Conservation (phyloP, 2,329 filamentous ascomycete species). For the Cyanodermella asteris region DNA sequence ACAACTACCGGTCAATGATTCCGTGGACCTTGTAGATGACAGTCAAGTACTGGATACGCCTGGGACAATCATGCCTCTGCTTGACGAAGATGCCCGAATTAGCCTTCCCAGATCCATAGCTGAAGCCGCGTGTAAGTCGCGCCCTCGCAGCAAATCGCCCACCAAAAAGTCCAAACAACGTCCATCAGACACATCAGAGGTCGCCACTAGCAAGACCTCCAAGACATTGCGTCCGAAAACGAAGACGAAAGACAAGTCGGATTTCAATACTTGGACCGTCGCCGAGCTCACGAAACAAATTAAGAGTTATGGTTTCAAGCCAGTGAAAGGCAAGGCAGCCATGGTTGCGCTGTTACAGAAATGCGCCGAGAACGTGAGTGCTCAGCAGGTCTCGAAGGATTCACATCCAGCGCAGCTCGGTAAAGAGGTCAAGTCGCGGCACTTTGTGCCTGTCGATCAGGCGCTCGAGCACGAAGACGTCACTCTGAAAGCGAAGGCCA, state of each 20-base stretch:
- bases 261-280: slow-evolving; percentile 40
- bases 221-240: no score
- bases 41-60: not conserved
- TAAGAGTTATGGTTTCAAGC: slow-evolving; percentile 47
- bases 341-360: slow-evolving; percentile 50
- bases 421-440: no score
- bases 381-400: not conserved
- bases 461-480: not conserved
- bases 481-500: no score
- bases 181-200: slow-evolving; percentile 2
- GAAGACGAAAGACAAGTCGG: slow-evolving; percentile 21
- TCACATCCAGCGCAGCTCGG: no score
- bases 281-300: slow-evolving; percentile 40
- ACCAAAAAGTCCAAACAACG: slow-evolving; percentile 6
- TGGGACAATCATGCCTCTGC: not conserved
- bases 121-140: slow-evolving; percentile 3
- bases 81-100: not conserved
- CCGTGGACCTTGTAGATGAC: not conserved
- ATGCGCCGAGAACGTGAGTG: slow-evolving; percentile 34
- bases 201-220: no score
- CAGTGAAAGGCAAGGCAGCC: slow-evolving; percentile 41
- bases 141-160: slow-evolving; percentile 5
- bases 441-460: not conserved
- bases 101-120: slow-evolving; percentile 5
- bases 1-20: not conserved